Base-by-base conservation (phyloP, 1,284 basidiomycete species). In the Heterobasidion occidentale region DNA sequence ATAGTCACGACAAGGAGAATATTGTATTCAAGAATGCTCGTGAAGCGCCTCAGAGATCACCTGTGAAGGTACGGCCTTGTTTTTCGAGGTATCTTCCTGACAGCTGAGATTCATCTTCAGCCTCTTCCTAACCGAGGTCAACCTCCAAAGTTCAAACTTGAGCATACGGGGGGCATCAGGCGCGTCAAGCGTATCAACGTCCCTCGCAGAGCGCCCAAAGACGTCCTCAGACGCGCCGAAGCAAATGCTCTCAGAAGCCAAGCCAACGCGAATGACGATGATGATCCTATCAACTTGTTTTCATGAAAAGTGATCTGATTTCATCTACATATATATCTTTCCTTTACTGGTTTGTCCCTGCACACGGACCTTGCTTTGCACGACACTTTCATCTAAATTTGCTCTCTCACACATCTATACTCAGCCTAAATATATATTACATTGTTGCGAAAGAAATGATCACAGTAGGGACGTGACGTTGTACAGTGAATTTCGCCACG, bases 161-260 rank as follows among this genome's bases (percentile, higher is more conserved):
- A 53, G 9, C 3, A 38, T 7, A 46, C 36, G n/a, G 12, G 27
- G 20, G 19, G 42, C 45, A 17, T 49, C 9, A 33, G 47, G 17
- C 54, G 51, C 1, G 56, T 36, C 46, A 55, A 55, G 27, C 54
- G 47, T 3, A 20, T 36, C 2, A 11, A n/a, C 8, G 38, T 42
- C 38, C 50, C 54, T 11, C 20, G 60, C 52, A 68, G 68, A 8
- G 68, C 67, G 6, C 70, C 70, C 1, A 64, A 35, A 2, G 59
- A 63, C 33, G 64, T 71, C 5, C 64, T 71, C 9, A 61, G 65
- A 36, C 65, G 70, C 49, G 70, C 71, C 53, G 66, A 60, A 53
- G 62, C 62, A 27, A 64, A 61, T 17, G 62, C 60, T 35, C 36
- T 27, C 11, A 19, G 17, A 9, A 33, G 20, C 38, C 35, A 17